Percentiles rank a stretch among this genome's conserved stretches.
phyloP scores from a whole-genome alignment of 805 yeast genomes.

The Candida chilensis region DNA sequence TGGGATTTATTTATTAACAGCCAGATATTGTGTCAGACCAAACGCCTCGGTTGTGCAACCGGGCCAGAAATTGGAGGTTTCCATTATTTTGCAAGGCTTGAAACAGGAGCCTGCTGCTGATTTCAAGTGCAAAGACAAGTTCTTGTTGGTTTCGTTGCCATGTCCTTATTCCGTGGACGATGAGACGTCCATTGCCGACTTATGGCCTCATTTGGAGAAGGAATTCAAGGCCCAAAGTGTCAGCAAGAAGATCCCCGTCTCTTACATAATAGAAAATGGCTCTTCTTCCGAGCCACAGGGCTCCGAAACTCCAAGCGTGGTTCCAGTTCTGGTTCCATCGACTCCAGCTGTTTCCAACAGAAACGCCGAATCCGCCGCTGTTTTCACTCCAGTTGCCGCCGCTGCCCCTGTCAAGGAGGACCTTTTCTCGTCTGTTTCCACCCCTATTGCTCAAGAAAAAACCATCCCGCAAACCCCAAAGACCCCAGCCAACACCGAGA shows the following conservation, averaged over 20 bases:
- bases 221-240: conserved; percentile 44
- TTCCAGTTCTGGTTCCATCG: conserved; percentile 6
- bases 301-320: conserved; percentile 8
- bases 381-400: conserved; percentile 11
- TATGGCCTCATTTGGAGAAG: conserved; percentile 69
- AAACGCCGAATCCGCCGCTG: conserved; percentile 5
- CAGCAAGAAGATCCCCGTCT: conserved; percentile 62
- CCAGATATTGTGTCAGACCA: conserved; percentile 81
- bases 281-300: conserved; percentile 3
- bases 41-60: conserved; percentile 79
- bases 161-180: conserved; percentile 51
- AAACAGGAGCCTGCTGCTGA: conserved; percentile 65
- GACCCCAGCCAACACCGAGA: conserved; percentile 5
- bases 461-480: no score
- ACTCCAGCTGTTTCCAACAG: conserved; percentile 6
- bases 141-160: conserved; percentile 81
- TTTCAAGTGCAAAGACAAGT: conserved; percentile 84
- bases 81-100: conserved; percentile 81
- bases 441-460: not conserved
- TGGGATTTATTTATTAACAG: not conserved
- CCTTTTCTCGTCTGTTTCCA: not conserved
- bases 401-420: conserved; percentile 8
- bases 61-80: conserved; percentile 62
- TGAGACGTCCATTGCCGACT: conserved; percentile 47
- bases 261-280: conserved; percentile 30